A percentile compares a stretch with the other conserved stretches of the same genome.
phyloP scores from a whole-genome alignment of 2,329 filamentous ascomycete species.

The Pezicula rhizophila region DNA sequence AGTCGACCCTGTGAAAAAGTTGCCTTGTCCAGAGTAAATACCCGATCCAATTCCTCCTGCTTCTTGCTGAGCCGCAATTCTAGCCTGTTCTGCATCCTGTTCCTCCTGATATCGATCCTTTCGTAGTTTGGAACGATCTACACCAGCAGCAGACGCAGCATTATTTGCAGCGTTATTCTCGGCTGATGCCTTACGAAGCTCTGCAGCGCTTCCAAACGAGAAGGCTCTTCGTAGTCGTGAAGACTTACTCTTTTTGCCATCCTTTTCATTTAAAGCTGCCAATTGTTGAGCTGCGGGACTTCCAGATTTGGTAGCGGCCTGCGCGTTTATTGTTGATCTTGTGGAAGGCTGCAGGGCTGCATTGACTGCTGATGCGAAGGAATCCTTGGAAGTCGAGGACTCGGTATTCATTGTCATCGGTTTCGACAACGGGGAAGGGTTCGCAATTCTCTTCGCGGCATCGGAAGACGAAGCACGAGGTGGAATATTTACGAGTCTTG shows the following conservation, averaged over 20 bases:
- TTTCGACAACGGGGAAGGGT: slow-evolving; percentile 69
- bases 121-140: slow-evolving; percentile 52
- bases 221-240: slow-evolving; percentile 84
- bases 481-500: slow-evolving; percentile 51
- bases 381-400: slow-evolving; percentile 35
- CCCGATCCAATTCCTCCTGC: slow-evolving; percentile 84
- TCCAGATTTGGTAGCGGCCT: slow-evolving; percentile 28
- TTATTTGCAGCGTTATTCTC: slow-evolving; percentile 45
- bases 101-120: slow-evolving; percentile 57
- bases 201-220: slow-evolving; percentile 92
- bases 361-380: slow-evolving; percentile 30
- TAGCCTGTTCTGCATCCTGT: slow-evolving; percentile 80
- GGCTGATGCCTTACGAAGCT: slow-evolving; percentile 71
- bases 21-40: slow-evolving; percentile 83
- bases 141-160: slow-evolving; percentile 13
- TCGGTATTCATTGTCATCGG: slow-evolving; percentile 58
- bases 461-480: slow-evolving; percentile 54
- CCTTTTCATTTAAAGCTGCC: slow-evolving; percentile 79
- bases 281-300: slow-evolving; percentile 75
- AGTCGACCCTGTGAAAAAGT: slow-evolving; percentile 82
- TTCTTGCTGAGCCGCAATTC: slow-evolving; percentile 89
- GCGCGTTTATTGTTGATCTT: slow-evolving; percentile 22
- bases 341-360: slow-evolving; percentile 26
- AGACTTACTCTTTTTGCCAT: slow-evolving; percentile 75
- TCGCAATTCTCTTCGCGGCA: slow-evolving; percentile 56